Evolutionary conservation across 2,329 filamentous ascomycete genomes (phyloP), one percentile per base, ranked within the genome.

Genomic region (Decorospora gaudefroyi): DNA sequence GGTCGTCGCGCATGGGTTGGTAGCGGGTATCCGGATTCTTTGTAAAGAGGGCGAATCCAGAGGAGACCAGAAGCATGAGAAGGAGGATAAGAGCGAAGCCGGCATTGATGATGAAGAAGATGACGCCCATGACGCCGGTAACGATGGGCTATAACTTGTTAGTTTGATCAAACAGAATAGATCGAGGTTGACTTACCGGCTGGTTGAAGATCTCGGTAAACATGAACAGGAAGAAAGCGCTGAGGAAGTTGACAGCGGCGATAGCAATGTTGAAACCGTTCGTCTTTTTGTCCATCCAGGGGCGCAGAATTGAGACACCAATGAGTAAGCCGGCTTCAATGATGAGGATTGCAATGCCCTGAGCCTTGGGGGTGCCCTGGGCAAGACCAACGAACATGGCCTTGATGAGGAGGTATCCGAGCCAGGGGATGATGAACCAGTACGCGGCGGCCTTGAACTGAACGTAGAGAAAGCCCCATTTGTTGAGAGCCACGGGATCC

Each of bases 201-300:
- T 90, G 86, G 55, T 86, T 84, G 72, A 96, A 96, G 33, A 96
- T 82, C 49, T 87, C 81, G 16, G 89, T 89, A 75, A 96, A 96
- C 61, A 96, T 82, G 42, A 97, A 78, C 22, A 96, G 76, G 76
- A 95, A 95, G 69, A 96, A 85, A 42, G 86, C 81, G 72, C 93
- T 95, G 63, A 96, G 70, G 71, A 96, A 95, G 77, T 96, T 96
- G 72, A 96, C 79, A 31, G 83, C 86, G 51, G 84, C 87, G 62
- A 96, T 96, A 49, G 90, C 82, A 64, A 97, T 96, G 75, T 96
- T 96, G 80, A 96, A 95, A 33, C 86, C 85, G 72, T 96, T 97
- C 50, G 90, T 96, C 76, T 91, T 92, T 83, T 96, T 96, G 78
- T 96, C 92, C 92, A 97, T 97, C 87, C 90, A 97, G 12, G 92